These are phyloP conservation scores for Epichloe hybrida DNA, from an alignment of 2,329 filamentous ascomycete species.

Conservation along the genomic window DNA sequence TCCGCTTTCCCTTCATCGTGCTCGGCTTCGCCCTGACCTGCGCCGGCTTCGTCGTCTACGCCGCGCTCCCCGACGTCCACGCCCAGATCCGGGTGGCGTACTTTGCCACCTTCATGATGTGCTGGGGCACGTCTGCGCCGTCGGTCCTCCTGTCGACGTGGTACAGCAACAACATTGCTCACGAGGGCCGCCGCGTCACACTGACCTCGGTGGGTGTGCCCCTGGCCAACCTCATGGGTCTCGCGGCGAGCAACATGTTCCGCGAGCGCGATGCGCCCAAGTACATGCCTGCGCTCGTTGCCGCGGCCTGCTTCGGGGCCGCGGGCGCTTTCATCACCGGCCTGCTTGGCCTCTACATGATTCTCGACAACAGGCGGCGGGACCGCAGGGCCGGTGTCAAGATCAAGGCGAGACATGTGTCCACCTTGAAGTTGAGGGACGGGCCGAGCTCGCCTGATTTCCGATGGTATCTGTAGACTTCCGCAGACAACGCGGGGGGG, in stretches of 20 bases:
- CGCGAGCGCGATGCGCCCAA: constrained; percentile 48
- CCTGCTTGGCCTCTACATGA: constrained; percentile 47
- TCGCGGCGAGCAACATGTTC: constrained; percentile 59
- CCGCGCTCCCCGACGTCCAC: constrained; percentile 49
- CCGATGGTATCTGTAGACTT: constrained; percentile 32
- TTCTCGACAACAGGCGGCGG: constrained; percentile 37
- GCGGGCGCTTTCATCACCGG: constrained; percentile 42
- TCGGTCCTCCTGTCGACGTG: constrained; percentile 50
- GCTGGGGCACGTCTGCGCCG: constrained; percentile 63
- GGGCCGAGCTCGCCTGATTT: constrained; percentile 34
- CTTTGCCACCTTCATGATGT: constrained; percentile 71
- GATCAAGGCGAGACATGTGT: constrained; percentile 30
- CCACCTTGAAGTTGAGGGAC: constrained; percentile 35
- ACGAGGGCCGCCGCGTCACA: constrained; percentile 58
- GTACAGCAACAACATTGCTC: constrained; percentile 76
- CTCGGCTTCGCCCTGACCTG: constrained; percentile 63
- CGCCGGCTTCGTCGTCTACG: constrained; percentile 66
- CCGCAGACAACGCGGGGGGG: too few relatives aligned
- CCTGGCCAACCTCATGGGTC: constrained; percentile 62
- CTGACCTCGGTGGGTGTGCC: constrained; percentile 62
- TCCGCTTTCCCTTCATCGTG: constrained; percentile 61
- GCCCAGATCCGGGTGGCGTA: constrained; percentile 53
- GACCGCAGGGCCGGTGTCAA: constrained; percentile 38
- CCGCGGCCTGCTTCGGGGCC: constrained; percentile 51
- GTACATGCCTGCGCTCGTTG: constrained; percentile 52